Conservation (phyloP, 176 grass and related monocot genomes). For the Guadua angustifolia region DNA sequence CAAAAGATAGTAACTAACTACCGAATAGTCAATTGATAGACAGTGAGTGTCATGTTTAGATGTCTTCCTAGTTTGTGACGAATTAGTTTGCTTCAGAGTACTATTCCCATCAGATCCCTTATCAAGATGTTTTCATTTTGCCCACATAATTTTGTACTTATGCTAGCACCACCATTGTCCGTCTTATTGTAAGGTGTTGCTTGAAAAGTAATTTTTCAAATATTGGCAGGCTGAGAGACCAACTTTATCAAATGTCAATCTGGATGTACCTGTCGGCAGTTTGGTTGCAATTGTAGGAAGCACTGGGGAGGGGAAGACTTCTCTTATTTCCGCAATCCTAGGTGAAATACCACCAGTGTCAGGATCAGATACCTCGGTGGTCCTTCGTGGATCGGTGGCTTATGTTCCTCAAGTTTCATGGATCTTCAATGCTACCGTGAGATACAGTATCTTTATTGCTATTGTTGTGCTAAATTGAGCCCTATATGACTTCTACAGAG, state of each 20-base stretch:
- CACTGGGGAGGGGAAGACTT: slow-evolving; percentile 99
- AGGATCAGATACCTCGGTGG: slow-evolving; percentile 73
- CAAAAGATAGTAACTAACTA: slow-evolving; percentile 14
- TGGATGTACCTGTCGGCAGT: slow-evolving; percentile 88
- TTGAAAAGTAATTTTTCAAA: slow-evolving; percentile 33
- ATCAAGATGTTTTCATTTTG: slow-evolving; percentile 21
- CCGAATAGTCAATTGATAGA: not conserved
- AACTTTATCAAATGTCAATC: slow-evolving; percentile 93
- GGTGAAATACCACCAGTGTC: slow-evolving; percentile 78
- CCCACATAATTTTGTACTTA: not conserved
- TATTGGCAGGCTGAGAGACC: slow-evolving; percentile 73
- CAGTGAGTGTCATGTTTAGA: not conserved
- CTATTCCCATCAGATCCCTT: not conserved
- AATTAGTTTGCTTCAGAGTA: not conserved
- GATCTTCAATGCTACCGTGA: slow-evolving; percentile 99
- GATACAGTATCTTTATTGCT: slow-evolving; percentile 39
- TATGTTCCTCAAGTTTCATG: slow-evolving; percentile 99
- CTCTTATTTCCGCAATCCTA: slow-evolving; percentile 97
- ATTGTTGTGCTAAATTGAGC: not conserved
- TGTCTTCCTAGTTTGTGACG: not conserved
- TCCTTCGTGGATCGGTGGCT: slow-evolving; percentile 78
- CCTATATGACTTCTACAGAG: slow-evolving; percentile 15
- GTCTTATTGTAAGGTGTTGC: slow-evolving; percentile 17
- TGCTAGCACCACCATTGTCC: not conserved
- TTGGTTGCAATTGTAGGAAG: slow-evolving; percentile 95